A percentile compares a stretch with the other conserved stretches of the same genome.
Evolutionary conservation across 495 filamentous ascomycete genomes (phyloP).

Genomic region (Aspergillus egyptiacus): DNA sequence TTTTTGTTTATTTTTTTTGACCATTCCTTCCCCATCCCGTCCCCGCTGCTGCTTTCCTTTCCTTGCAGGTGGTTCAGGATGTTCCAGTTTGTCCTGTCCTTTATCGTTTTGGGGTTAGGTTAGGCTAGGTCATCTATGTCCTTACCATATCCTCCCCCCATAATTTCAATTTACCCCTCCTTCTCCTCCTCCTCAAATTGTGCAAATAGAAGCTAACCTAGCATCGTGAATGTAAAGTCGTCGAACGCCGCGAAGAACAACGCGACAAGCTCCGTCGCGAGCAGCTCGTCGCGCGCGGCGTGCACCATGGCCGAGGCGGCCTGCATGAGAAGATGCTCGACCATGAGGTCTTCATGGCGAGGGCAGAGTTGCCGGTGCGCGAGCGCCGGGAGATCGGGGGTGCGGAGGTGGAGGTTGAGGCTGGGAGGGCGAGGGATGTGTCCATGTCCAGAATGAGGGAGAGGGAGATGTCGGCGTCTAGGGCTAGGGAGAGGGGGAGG

Average conservation of each 20-base stretch:
- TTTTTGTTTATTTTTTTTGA: neutral
- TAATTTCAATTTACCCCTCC: no score
- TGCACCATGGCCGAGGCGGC: slow-evolving; percentile 9
- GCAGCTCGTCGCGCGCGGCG: slow-evolving; percentile 14
- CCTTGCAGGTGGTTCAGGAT: no score
- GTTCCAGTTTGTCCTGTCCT: no score
- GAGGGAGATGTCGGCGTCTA: neutral
- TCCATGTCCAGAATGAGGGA: neutral
- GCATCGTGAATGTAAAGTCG: no score
- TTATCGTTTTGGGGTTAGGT: no score
- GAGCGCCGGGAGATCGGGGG: neutral
- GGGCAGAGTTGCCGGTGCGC: slow-evolving; percentile 20
- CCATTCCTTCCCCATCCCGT: neutral
- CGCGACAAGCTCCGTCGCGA: slow-evolving; percentile 9
- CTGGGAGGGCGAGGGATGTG: neutral
- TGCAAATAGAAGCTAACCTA: no score
- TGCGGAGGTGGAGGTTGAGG: neutral
- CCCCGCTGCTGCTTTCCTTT: no score
- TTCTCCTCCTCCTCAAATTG: no score
- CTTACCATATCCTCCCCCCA: no score
- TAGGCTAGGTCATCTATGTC: no score
- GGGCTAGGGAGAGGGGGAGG: neutral
- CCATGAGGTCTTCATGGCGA: slow-evolving; percentile 11
- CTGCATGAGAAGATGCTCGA: slow-evolving; percentile 27
- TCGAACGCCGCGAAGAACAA: slow-evolving; percentile 32